These are phyloP conservation scores for Lachnellula willkommii DNA, from an alignment of 2,329 filamentous ascomycete species.

Conservation along the genomic window DNA sequence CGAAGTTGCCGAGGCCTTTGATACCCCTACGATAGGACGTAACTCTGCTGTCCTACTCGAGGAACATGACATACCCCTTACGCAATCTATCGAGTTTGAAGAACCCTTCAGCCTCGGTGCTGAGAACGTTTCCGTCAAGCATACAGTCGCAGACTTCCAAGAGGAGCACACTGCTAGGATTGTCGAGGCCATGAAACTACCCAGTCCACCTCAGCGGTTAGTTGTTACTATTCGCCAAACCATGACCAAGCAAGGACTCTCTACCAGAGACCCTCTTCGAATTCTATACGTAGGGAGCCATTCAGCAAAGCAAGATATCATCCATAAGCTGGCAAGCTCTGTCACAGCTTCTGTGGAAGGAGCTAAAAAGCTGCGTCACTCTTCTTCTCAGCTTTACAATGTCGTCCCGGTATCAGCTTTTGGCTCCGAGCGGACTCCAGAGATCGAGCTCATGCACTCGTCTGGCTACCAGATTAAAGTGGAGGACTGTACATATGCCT, in stretches of 20 bases:
- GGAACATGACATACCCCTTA: constrained; percentile 25
- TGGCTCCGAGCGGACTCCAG: constrained; percentile 40
- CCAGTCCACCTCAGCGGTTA: constrained; percentile 34
- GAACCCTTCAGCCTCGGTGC: constrained; percentile 35
- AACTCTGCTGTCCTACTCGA: constrained; percentile 27
- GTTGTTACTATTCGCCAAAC: constrained; percentile 43
- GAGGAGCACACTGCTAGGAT: constrained; percentile 37
- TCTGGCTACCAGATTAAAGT: constrained; percentile 48
- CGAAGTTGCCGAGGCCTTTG: constrained; percentile 24
- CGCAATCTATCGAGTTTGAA: constrained; percentile 42
- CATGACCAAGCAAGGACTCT: constrained; percentile 42
- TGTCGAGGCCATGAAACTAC: constrained; percentile 31
- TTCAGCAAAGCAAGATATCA: constrained; percentile 37
- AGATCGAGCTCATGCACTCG: constrained; percentile 48
- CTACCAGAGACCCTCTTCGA: constrained; percentile 42
- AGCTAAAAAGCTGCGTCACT: constrained; percentile 29
- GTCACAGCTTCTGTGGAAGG: constrained; percentile 38
- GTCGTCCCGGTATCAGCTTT: constrained; percentile 47
- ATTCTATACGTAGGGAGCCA: constrained; percentile 46
- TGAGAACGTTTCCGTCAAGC: constrained; percentile 42
- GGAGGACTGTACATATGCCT: constrained; percentile 42
- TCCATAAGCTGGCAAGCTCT: constrained; percentile 45
- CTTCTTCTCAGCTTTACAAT: constrained; percentile 43
- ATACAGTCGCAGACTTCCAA: constrained; percentile 41
- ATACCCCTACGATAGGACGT: constrained; percentile 29